Conservation (phyloP, 441 rosid species). For the Adansonia grandidieri region DNA sequence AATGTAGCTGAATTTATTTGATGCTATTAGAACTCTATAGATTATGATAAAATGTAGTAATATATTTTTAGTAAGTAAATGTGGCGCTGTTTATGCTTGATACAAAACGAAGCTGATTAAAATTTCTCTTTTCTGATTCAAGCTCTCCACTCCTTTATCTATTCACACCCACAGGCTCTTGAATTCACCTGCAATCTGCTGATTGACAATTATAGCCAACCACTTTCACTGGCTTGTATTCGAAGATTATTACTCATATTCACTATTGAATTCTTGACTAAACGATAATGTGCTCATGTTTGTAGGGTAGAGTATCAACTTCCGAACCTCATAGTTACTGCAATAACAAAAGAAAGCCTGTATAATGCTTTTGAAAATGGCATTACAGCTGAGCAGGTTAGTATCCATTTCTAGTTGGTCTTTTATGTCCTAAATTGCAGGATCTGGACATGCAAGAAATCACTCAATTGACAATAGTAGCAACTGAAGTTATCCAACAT, state of each 20-base stretch:
- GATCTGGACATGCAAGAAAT: slow-evolving; percentile 15
- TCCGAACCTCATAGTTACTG: slow-evolving; percentile 89
- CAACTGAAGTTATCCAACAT: neutral
- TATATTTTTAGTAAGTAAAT: neutral
- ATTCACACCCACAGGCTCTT: neutral
- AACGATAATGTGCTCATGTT: slow-evolving; percentile 18
- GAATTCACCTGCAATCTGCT: neutral
- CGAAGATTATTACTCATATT: neutral
- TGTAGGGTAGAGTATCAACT: slow-evolving; percentile 94
- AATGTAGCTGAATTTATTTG: neutral
- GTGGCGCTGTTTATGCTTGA: neutral
- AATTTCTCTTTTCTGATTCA: neutral
- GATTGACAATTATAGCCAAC: neutral
- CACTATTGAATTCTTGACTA: slow-evolving; percentile 6
- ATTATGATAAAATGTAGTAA: neutral
- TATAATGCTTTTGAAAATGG: slow-evolving; percentile 91
- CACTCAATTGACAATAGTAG: neutral
- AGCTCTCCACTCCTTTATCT: neutral
- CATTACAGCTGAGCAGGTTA: slow-evolving; percentile 85
- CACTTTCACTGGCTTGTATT: neutral
- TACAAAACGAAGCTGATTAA: neutral
- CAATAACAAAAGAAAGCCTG: slow-evolving; percentile 92
- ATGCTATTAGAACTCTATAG: neutral
- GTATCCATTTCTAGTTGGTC: slow-evolving; percentile 26
- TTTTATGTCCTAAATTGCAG: neutral